Evolutionary conservation across 345 rosid species (phyloP), one percentile per base, ranked within the genome.

Genomic region (Brassica cretica): DNA sequence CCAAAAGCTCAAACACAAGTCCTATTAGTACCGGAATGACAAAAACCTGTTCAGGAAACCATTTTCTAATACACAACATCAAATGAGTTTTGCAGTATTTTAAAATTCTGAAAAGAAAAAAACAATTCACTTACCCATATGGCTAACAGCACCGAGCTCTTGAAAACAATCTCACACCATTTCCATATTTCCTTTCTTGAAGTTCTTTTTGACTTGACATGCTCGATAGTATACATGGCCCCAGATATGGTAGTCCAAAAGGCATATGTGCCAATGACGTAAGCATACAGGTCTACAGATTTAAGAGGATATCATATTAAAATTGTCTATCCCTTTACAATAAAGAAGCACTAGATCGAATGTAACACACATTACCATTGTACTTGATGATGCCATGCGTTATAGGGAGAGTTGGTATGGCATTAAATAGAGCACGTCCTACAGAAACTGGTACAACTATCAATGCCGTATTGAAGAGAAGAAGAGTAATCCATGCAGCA

Each of bases 401-500:
- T 84, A 91, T 87, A 46, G 99, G 99, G 59, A 95, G 96, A 72
- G 84, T 87, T 74, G 99, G 99, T 81, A 95, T 89, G 77, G 91
- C 88, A 84, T 89, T 93, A 85, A 95, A 95, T 79, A 95, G 87
- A 64, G 89, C 87, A 74, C 98, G 97, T 32, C 99, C 99, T 67
- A 95, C 89, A 14, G 97, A 89, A 72, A 95, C 87, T 24, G 99
- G 99, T 11, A 91, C 88, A 53, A 91, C 89, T 81, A 93, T 85
- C 86, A 95, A 76, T 60, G 94, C 89, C 2, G 99, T 91, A 87
- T 95, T 91, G 86, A 93, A 90, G 84, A 95, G 66, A 70, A 95
- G 98, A 55, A 95, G 87, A 30, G 99, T 93, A 88, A 95, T 87
- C 99, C 99, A 95, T 35, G 99, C 99, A 53, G 87, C 89, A 84